phyloP scores from a whole-genome alignment of 352 stramenopile genomes.

The Globisporangium apiculatum region DNA sequence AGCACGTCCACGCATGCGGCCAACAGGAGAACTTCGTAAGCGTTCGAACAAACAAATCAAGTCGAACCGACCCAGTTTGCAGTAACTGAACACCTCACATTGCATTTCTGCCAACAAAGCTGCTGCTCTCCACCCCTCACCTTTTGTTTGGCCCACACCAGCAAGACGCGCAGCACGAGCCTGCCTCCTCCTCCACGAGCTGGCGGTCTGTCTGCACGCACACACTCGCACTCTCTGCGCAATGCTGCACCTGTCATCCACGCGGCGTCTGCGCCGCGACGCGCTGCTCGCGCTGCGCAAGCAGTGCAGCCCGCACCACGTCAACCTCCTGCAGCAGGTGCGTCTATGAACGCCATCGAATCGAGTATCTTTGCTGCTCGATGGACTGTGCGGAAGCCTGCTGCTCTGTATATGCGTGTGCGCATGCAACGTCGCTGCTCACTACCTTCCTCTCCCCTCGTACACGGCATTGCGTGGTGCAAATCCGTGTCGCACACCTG shows the following conservation, averaged over 20 bases:
- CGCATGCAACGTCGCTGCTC: no score
- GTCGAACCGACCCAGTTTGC: neutral
- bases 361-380: neutral
- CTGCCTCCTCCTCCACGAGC: no score
- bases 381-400: neutral
- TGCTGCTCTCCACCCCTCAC: neutral
- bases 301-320: conserved; percentile 39
- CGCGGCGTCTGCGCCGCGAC: conserved; percentile 59
- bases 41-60: neutral
- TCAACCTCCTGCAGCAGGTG: conserved; percentile 75
- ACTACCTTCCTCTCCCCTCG: no score
- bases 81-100: neutral
- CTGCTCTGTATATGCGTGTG: no score
- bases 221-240: neutral
- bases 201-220: no score
- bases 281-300: conserved; percentile 43
- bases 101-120: neutral
- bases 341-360: neutral
- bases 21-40: no score
- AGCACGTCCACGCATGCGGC: neutral
- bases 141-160: neutral
- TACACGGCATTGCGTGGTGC: neutral
- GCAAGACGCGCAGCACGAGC: neutral
- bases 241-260: conserved; percentile 36
- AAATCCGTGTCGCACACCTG: neutral